Evolutionary conservation across 345 rosid species (phyloP), one percentile per base, ranked within the genome.

Genomic region (Luvunga scandens): DNA sequence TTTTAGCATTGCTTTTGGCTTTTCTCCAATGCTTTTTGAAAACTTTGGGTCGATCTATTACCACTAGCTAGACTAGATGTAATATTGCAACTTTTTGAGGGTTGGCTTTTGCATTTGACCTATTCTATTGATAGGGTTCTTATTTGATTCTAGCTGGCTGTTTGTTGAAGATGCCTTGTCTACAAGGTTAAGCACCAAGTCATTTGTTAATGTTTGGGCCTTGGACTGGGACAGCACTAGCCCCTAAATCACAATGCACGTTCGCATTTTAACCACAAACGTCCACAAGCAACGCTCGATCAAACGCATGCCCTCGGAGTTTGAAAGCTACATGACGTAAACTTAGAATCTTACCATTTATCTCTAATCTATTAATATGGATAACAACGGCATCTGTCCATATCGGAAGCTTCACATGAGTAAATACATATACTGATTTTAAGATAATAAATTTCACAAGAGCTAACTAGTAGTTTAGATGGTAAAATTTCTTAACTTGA

Each of bases 11-110:
- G 65, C 77, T 67, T 72, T 72, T 75, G 63, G 69, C 75, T 82
- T 78, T 81, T 42, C 75, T 59, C 71, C 73, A 60, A 79, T 33
- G 64, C 80, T 73, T 67, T 85, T 82, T 36, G 24, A 72, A 72
- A 34, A 12, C 73, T 69, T 78, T 13, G 83, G 30, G 53, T 18
- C 42, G 62, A 73, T 75, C 66, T 80, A 77, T 69, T 59, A 60
- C 83, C 59, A 59, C 67, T 78, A 42, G 78, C 22, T 3, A 30
- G 33, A 28, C 36, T 63, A 30, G 19, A 24, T 25, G 31, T 27
- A 14, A 24, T 25, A 62, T 27, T 62, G 33, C 2, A 62, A 27
- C 34, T 28, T 62, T 62, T 30, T 31, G 19, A 34, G 68, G 38
- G 5, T 63, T 5, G 67, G 36, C 39, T 65, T 22, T 65, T 3